phyloP scores from a whole-genome alignment of 2,329 filamentous ascomycete genomes.

The Graphilbum ipis-grandicollis region DNA sequence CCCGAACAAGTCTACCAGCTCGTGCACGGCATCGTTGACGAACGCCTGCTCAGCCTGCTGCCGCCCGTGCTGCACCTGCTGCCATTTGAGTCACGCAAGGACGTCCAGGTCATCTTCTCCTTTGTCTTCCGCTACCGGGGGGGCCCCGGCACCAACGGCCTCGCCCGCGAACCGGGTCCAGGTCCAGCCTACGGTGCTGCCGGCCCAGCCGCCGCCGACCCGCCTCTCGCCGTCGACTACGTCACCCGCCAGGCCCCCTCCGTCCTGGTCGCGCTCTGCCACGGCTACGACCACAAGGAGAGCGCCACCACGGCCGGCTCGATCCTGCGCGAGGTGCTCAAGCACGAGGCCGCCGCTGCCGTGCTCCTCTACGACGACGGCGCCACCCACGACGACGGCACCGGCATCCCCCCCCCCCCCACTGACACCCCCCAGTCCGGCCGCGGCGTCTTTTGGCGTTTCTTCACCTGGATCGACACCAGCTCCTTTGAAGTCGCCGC shows the following conservation, averaged over 20 bases:
- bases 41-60: conserved; percentile 74
- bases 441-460: conserved; percentile 83
- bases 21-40: conserved; percentile 65
- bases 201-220: conserved; percentile 14
- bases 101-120: conserved; percentile 88
- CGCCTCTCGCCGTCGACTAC: conserved; percentile 71
- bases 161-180: too few species aligned
- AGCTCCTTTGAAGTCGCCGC: conserved; percentile 93
- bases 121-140: conserved; percentile 89
- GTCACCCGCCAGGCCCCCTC: conserved; percentile 76
- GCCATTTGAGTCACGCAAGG: conserved; percentile 91
- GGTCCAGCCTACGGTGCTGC: background rate
- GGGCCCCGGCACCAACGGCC: too few species aligned
- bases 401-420: conserved; percentile 32
- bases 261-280: conserved; percentile 73
- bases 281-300: conserved; percentile 77
- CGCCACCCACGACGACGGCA: conserved; percentile 15
- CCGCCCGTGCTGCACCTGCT: conserved; percentile 69
- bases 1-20: conserved; percentile 80
- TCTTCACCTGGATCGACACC: conserved; percentile 95
- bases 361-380: conserved; percentile 89
- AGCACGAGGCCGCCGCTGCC: conserved; percentile 78
- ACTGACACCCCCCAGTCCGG: conserved; percentile 62
- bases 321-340: conserved; percentile 72
- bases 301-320: conserved; percentile 84